Base-by-base conservation (phyloP, 2,329 filamentous ascomycete genomes). In the Pestalotiopsis fici region DNA sequence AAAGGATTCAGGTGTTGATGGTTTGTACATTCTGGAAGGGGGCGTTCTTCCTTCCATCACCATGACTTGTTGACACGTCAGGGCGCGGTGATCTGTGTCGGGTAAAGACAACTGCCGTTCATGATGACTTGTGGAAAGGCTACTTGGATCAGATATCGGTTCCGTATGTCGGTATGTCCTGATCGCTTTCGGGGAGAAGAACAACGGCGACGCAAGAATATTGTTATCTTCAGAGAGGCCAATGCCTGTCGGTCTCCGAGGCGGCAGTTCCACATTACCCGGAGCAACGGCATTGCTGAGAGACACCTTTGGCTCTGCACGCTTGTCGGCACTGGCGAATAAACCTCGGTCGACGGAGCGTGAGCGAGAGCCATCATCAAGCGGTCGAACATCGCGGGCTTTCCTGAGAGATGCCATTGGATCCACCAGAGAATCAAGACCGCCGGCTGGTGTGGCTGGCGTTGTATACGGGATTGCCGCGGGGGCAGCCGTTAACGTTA, bases 261-360 rank as follows among this genome's bases (percentile, higher is more conserved):
- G 87, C 77, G 76, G 81, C 54, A 65, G 18, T 73, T 83, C 89
- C 71, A 83, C 84, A 76, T 76, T 89, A 67, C 91, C 92, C 3
- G 90, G 85, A 1, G 87, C 91, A 25, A 86, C 81, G 1, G 89
- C 84, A 3, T 85, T 88, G 75, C 86, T 92, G 28, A 93, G 73
- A 3, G 87, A 88, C 2, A 94, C 83, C 70, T 87, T 89, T 1
- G 92, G 84, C 54, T 86, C 85, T 2, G 86, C 87, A 68, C 91
- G 90, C 71, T 91, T 89, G 74, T 93, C 90, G 11, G 83, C 80
- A 64, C 83, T 88, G 25, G 83, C 82, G 64, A 91, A 90, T 2
- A 87, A 71, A 70, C 86, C 84, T 55, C 89, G 84, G 68, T 94
- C 91, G 6, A 89, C 88, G 0, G 91, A 93, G 37, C 84, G 85